Conservation (phyloP, 768 basidiomycete species). For the Lanmaoa pseudosensibilis region DNA sequence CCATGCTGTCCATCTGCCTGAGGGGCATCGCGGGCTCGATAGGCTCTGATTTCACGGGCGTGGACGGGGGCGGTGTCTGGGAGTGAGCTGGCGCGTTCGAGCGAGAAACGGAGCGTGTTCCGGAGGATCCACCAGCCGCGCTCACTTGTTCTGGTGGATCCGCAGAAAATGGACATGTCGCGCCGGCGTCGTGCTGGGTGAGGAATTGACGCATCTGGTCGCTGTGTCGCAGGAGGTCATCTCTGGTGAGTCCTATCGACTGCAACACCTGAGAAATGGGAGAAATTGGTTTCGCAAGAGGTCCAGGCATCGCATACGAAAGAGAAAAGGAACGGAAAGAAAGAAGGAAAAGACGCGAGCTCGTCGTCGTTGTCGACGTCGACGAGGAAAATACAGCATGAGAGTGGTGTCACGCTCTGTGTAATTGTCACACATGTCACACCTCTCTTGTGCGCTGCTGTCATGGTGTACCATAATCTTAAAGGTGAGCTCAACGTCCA, state of each 20-base stretch:
- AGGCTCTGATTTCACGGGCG: slow-evolving; percentile 66
- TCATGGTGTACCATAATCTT: slow-evolving; percentile 83
- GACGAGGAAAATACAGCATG: slow-evolving; percentile 14
- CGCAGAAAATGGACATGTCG: slow-evolving; percentile 44
- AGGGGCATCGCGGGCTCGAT: slow-evolving; percentile 48
- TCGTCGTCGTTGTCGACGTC: slow-evolving; percentile 25
- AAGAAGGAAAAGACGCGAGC: slow-evolving; percentile 2
- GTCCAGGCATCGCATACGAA: slow-evolving; percentile 21
- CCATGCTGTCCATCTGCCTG: slow-evolving; percentile 73
- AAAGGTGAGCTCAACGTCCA: slow-evolving; percentile 54
- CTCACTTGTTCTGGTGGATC: slow-evolving; percentile 36
- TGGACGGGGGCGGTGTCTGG: slow-evolving; percentile 46
- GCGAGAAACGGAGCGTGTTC: slow-evolving; percentile 47
- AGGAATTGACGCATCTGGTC: slow-evolving; percentile 82
- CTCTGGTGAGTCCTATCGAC: slow-evolving; percentile 73
- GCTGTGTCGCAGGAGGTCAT: slow-evolving; percentile 69
- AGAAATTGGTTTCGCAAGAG: slow-evolving; percentile 41
- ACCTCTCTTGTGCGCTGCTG: slow-evolving; percentile 10
- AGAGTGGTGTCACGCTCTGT: slow-evolving; percentile 18
- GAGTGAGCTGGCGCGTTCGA: slow-evolving; percentile 44
- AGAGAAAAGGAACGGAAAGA: background rate
- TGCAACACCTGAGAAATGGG: slow-evolving; percentile 73
- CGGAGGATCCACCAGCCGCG: slow-evolving; percentile 42
- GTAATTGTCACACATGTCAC: slow-evolving; percentile 27
- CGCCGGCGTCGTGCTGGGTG: slow-evolving; percentile 48